These are phyloP conservation scores for Quercus phellos DNA, from an alignment of 331 rosid species.

Conservation along the genomic window DNA sequence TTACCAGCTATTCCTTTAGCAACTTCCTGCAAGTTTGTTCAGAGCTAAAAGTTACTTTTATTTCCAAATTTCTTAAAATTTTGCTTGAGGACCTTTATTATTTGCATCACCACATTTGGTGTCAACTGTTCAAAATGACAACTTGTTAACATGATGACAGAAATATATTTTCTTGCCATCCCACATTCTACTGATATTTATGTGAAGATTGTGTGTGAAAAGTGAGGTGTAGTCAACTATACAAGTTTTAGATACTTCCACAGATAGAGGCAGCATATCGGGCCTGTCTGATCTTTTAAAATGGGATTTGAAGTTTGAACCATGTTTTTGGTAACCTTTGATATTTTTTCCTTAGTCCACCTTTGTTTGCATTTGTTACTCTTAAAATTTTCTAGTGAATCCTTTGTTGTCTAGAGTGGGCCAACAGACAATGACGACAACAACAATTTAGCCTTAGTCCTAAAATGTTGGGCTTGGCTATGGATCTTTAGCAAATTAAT, in stretches of 20 bases:
- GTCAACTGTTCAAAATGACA: neutral
- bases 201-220: no score
- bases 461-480: no score
- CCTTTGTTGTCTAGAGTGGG: neutral
- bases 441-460: no score
- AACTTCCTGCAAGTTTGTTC: conserved; percentile 2
- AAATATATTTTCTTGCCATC: neutral
- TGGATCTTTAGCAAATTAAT: no score
- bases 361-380: neutral
- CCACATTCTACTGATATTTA: neutral
- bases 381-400: neutral
- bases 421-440: no score
- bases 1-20: conserved; percentile 2
- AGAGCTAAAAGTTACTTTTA: neutral
- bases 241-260: no score
- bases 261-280: no score
- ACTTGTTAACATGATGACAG: neutral
- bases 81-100: neutral
- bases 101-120: neutral
- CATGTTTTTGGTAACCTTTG: neutral
- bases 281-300: no score
- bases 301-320: neutral
- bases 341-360: neutral
- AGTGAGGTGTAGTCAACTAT: no score
- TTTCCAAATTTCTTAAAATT: neutral